These are phyloP conservation scores for Boletellus ananas DNA, from an alignment of 768 basidiomycete species.

Conservation along the genomic window DNA sequence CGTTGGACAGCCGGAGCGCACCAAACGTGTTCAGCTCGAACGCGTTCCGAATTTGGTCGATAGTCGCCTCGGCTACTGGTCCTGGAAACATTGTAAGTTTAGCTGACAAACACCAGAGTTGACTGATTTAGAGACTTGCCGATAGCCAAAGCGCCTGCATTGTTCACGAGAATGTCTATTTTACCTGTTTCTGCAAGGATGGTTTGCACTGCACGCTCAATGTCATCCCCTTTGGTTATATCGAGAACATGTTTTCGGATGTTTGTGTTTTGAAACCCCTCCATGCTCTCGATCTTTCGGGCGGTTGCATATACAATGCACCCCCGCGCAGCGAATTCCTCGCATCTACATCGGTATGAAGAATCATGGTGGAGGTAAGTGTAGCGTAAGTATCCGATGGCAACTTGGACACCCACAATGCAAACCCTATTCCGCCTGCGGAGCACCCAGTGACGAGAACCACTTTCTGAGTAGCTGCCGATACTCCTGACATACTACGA, in stretches of 20 bases:
- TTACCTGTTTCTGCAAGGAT: conserved; percentile 54
- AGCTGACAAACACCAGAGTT: too few species aligned
- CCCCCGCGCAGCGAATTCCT: conserved; percentile 60
- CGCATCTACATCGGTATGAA: conserved; percentile 51
- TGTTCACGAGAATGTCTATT: conserved; percentile 76
- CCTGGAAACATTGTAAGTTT: conserved; percentile 28
- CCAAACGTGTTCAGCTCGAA: conserved; percentile 70
- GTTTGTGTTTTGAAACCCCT: conserved; percentile 42
- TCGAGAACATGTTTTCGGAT: conserved; percentile 55
- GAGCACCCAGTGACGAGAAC: conserved; percentile 77
- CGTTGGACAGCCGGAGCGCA: conserved; percentile 55
- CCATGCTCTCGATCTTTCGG: conserved; percentile 61
- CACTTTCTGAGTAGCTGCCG: conserved; percentile 24
- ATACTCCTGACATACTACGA: not conserved
- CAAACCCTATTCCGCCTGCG: conserved; percentile 67
- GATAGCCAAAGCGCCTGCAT: conserved; percentile 53
- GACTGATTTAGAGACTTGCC: conserved; percentile 37
- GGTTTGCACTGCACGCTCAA: conserved; percentile 44
- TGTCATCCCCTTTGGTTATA: conserved; percentile 57
- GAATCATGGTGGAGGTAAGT: not conserved
- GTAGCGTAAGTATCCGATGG: not conserved
- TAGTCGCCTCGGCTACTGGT: conserved; percentile 48
- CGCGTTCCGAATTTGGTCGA: conserved; percentile 47
- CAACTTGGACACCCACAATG: conserved; percentile 40
- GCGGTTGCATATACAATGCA: conserved; percentile 79